These are phyloP conservation scores for Malassezia caprae DNA, from an alignment of 1,284 basidiomycete genomes.

Conservation along the genomic window DNA sequence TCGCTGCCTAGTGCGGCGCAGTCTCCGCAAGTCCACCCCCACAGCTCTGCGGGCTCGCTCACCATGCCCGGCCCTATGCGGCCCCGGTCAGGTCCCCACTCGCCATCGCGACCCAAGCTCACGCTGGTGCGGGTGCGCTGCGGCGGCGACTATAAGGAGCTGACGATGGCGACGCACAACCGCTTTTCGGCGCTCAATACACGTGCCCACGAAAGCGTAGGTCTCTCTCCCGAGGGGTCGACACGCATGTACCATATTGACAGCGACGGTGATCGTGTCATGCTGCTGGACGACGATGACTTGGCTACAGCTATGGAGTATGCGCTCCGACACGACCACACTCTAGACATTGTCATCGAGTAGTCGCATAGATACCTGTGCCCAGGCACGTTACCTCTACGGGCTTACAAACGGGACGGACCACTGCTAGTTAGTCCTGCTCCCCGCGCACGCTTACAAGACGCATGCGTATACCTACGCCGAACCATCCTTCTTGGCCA, in stretches of 20 bases:
- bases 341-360: neutral
- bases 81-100: neutral
- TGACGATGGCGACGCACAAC: constrained; percentile 69
- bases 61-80: neutral
- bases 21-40: neutral
- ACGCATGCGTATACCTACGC: constrained; percentile 32
- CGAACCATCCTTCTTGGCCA: constrained; percentile 56
- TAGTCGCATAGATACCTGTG: neutral
- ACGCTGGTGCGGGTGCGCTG: constrained; percentile 56
- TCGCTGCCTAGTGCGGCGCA: neutral
- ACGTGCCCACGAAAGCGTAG: neutral
- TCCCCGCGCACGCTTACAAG: neutral
- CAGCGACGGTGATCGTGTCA: constrained; percentile 43
- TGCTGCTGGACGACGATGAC: constrained; percentile 42
- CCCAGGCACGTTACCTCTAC: neutral
- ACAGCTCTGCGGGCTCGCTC: neutral
- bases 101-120: neutral
- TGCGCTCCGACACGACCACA: neutral
- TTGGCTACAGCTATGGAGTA: constrained; percentile 42
- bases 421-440: neutral
- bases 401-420: neutral
- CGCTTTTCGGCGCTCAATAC: constrained; percentile 61
- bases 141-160: constrained; percentile 80
- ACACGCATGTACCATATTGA: constrained; percentile 35
- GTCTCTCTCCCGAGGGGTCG: neutral